Base-by-base conservation (phyloP, 768 basidiomycete species). In the Leccinellum luteum region DNA sequence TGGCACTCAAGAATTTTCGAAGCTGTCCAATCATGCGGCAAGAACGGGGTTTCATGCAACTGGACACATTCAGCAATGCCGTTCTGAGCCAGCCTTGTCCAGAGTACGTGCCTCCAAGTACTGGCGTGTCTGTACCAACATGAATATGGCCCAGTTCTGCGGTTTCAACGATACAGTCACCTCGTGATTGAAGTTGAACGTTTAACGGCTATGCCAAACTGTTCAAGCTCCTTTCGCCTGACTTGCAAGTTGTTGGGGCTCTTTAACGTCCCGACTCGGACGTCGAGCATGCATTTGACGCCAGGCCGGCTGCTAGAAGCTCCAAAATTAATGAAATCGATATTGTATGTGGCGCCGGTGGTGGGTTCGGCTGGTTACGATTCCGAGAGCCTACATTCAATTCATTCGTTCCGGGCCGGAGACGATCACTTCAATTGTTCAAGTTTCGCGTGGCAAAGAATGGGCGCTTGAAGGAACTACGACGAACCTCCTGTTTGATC, bases 401-500 rank as follows among this genome's bases (percentile, higher is more conserved):
- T 17, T 38, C 17, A 17, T 38, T 38, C 17, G 19, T 19, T 43
- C 19, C 41, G 41, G 41, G 19, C 41, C 41, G 23, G 14, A 23
- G 45, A 47, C 15, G 45, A 25, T 23, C 21, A 25, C 14, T 14
- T 17, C 54, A 17, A 27, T 23, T 34, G n/a, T 35, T 35, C 21
- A 35, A 19, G 28, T 38, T 38, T 38, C 35, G 17, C 9, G 9
- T n/a, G 35, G 35, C 35, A 38, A 38, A 38, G 35, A 38, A 17
- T 35, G 15, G 17, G 35, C 14, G 15, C 47, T 25, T 45, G 28
- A 56, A 57, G 23, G 7, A 23, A 13, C 19, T 21, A 47, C 31
- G 23, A 47, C 51, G n/a, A 13, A 57, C 43, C 52, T 21, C 44
- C 35, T 35, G 15, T 28, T 19, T 55, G 53, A 55, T 57, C 56